A percentile compares a stretch with the other conserved stretches of the same genome.
Evolutionary conservation across 352 stramenopile genomes (phyloP).

Genomic region (Globisporangium acanthophoron): DNA sequence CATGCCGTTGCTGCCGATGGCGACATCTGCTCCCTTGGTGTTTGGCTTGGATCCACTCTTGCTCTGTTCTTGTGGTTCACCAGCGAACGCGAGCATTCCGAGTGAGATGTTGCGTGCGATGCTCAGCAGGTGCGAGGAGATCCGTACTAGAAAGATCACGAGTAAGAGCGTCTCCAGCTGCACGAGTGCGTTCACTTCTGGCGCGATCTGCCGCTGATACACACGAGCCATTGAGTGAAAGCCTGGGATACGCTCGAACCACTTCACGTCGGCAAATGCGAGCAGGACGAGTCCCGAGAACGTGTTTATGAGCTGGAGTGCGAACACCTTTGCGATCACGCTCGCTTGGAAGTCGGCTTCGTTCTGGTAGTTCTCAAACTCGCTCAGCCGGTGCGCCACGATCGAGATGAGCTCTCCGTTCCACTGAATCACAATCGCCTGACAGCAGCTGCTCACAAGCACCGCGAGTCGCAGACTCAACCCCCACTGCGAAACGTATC

Average conservation of each 20-base stretch:
- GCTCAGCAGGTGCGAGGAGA: constrained; percentile 16
- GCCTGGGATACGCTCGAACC: neutral
- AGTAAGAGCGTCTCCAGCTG: constrained; percentile 38
- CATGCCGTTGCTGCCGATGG: neutral
- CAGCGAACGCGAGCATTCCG: neutral
- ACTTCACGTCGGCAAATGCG: constrained; percentile 15
- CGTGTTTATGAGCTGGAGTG: constrained; percentile 30
- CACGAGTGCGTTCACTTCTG: constrained; percentile 21
- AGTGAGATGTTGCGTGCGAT: constrained; percentile 8
- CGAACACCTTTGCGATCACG: constrained; percentile 38
- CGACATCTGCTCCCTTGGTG: neutral
- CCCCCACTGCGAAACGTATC: constrained; percentile 12
- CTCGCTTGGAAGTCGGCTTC: constrained; percentile 19
- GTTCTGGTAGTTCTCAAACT: constrained; percentile 28
- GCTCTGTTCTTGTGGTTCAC: neutral
- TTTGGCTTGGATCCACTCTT: neutral
- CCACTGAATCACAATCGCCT: constrained; percentile 22
- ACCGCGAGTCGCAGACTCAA: constrained; percentile 24
- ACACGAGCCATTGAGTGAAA: constrained; percentile 2
- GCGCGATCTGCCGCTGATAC: constrained; percentile 15
- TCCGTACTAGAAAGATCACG: constrained; percentile 24
- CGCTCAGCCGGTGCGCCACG: constrained; percentile 22
- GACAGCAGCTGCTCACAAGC: constrained; percentile 19
- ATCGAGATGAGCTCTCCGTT: constrained; percentile 20
- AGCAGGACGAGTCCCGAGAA: constrained; percentile 32